Evolutionary conservation across 176 grass and related monocot genomes (phyloP), one percentile per base, ranked within the genome.

Genomic region (Aegilops sharonensis): DNA sequence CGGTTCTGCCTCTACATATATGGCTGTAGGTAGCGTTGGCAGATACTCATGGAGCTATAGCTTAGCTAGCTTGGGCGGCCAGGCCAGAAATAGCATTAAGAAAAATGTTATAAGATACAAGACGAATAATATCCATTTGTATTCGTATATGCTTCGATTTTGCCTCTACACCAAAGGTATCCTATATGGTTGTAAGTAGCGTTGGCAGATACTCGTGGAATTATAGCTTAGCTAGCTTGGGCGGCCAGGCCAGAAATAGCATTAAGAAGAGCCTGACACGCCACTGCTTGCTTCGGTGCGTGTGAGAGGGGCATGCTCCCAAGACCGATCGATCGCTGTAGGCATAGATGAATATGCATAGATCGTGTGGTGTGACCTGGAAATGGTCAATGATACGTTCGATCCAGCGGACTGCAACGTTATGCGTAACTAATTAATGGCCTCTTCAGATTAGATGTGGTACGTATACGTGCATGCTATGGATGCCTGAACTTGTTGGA

Each of bases 211-310:
- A 27, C 27, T 27, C 27, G 1, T 27, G 27, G 27, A 27, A 2
- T 27, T 27, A 27, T 27, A 27, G 27, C 27, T 27, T 27, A 74
- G 42, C 42, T 50, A 30, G 72, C 14, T 30, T 30, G 43, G 27
- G 27, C 27, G 27, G 27, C 27, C 27, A 27, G 27, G 27, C 27
- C 1, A 27, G 27, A 27, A 27, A 27, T 27, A 27, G 27, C 27
- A 27, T 27, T 27, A 3, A 39, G 87, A 68, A 84, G 67, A 84
- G 67, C 75, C 56, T 84, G 52, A 72, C 82, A 84, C 56, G 68
- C 87, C n/a, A 80, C 87, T 84, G 63, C 54, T 61, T 68, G 31
- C 60, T 64, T 83, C 3, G 82, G 81, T 85, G 42, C 68, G 87
- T 67, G 85, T 85, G 45, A 52, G 87, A 52, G 57, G 57, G 59